Evolutionary conservation across 2,329 filamentous ascomycete species (phyloP).

Genomic region (Zasmidium cellare): DNA sequence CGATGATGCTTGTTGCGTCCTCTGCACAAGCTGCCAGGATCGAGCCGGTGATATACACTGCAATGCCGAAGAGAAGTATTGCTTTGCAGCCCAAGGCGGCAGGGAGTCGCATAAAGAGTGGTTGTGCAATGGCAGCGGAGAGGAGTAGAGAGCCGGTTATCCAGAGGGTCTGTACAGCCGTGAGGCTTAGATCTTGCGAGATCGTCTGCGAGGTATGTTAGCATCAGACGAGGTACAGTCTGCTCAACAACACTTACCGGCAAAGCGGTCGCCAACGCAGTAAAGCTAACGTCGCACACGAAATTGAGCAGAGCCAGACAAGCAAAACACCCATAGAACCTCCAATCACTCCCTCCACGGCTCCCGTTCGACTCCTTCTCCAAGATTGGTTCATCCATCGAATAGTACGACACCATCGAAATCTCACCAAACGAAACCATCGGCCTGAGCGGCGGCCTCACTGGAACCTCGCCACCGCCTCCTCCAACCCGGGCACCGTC

Average conservation of each 20-base stretch:
- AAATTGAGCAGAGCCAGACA: conserved; percentile 15
- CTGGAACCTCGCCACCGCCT: conserved; percentile 6
- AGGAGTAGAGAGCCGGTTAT: conserved; percentile 41
- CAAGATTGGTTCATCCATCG: conserved; percentile 5
- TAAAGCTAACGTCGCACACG: conserved; percentile 11
- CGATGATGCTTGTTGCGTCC: conserved; percentile 25
- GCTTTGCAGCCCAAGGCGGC: conserved; percentile 43
- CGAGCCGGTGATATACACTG: conserved; percentile 38
- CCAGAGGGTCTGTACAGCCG: conserved; percentile 36
- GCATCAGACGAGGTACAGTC: neutral
- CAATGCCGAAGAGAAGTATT: conserved; percentile 38
- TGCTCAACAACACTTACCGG: conserved; percentile 8
- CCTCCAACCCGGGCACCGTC: conserved; percentile 17
- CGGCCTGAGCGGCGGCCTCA: conserved; percentile 18
- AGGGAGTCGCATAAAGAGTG: conserved; percentile 41
- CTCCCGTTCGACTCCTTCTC: conserved; percentile 8
- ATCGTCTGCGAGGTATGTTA: conserved; percentile 5
- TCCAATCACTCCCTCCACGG: conserved; percentile 3
- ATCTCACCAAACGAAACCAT: conserved; percentile 19
- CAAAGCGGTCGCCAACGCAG: conserved; percentile 11
- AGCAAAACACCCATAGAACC: conserved; percentile 5
- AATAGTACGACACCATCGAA: conserved; percentile 20
- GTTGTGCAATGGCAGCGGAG: conserved; percentile 42
- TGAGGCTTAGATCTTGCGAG: conserved; percentile 8
- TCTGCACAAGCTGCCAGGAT: conserved; percentile 32